A percentile compares a stretch with the other conserved stretches of the same genome.
phyloP scores from a whole-genome alignment of 768 basidiomycete species.

The Mycena metata region DNA sequence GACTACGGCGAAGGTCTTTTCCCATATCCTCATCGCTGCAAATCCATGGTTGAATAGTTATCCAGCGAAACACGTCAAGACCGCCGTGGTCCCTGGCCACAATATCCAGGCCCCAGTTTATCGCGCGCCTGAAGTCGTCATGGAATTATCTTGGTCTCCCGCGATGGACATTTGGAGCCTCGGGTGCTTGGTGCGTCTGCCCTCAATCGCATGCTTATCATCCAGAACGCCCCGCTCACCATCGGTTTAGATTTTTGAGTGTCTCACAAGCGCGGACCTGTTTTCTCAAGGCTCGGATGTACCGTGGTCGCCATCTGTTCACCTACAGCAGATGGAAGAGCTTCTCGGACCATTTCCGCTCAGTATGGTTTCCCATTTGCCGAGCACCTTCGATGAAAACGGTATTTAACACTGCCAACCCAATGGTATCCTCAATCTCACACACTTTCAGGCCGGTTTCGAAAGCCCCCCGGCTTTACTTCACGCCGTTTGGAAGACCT shows the following conservation, averaged over 20 bases:
- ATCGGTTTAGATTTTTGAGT: neutral
- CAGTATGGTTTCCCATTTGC: conserved; percentile 37
- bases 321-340: conserved; percentile 40
- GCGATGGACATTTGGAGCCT: conserved; percentile 46
- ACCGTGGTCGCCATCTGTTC: conserved; percentile 23
- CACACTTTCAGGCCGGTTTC: neutral
- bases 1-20: conserved; percentile 34
- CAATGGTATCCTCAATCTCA: neutral
- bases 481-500: neutral
- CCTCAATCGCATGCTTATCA: neutral
- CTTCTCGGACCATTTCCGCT: conserved; percentile 38
- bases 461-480: neutral
- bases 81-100: neutral
- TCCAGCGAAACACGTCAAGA: neutral
- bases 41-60: neutral
- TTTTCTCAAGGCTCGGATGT: conserved; percentile 22
- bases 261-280: neutral
- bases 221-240: neutral
- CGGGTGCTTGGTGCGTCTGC: conserved; percentile 45
- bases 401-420: conserved; percentile 9
- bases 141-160: conserved; percentile 38
- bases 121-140: conserved; percentile 45
- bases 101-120: conserved; percentile 4
- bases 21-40: conserved; percentile 4
- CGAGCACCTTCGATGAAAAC: conserved; percentile 36